Conservation (phyloP, 441 rosid genomes). For the Corymbia citriodora region DNA sequence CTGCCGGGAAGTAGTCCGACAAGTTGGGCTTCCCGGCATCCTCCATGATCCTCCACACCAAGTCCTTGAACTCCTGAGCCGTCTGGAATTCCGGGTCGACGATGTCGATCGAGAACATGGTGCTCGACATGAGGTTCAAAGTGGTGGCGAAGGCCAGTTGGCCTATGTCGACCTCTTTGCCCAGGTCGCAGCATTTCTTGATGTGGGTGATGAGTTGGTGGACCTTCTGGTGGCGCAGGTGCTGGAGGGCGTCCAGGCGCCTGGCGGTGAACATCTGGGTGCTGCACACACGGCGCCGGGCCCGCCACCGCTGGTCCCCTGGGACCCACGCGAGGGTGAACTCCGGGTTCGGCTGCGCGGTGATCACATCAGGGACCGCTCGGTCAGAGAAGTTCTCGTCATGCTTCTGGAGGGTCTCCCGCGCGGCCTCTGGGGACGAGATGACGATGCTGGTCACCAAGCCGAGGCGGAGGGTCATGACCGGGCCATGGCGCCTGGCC, state of each 20-base stretch:
- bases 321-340: conserved; percentile 12
- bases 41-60: conserved; percentile 6
- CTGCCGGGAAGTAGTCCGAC: conserved; percentile 9
- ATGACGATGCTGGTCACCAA: neutral
- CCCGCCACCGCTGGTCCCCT: conserved; percentile 1
- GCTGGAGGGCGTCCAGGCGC: conserved; percentile 9
- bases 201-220: neutral
- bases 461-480: conserved; percentile 12
- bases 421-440: conserved; percentile 8
- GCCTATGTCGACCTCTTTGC: conserved; percentile 2
- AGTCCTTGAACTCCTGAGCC: conserved; percentile 9
- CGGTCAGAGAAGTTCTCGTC: conserved; percentile 1
- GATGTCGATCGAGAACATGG: conserved; percentile 4
- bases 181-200: neutral
- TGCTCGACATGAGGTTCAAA: conserved; percentile 13
- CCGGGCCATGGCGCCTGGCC: conserved; percentile 8
- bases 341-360: conserved; percentile 3
- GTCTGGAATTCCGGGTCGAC: neutral
- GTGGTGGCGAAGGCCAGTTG: conserved; percentile 7
- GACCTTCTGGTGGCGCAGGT: conserved; percentile 7
- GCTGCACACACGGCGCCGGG: conserved; percentile 7
- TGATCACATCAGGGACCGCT: neutral
- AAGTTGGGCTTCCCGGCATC: conserved; percentile 7
- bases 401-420: conserved; percentile 5
- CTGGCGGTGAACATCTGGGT: conserved; percentile 5